Evolutionary conservation across 2,329 filamentous ascomycete genomes (phyloP).

Genomic region (Venturia effusa): DNA sequence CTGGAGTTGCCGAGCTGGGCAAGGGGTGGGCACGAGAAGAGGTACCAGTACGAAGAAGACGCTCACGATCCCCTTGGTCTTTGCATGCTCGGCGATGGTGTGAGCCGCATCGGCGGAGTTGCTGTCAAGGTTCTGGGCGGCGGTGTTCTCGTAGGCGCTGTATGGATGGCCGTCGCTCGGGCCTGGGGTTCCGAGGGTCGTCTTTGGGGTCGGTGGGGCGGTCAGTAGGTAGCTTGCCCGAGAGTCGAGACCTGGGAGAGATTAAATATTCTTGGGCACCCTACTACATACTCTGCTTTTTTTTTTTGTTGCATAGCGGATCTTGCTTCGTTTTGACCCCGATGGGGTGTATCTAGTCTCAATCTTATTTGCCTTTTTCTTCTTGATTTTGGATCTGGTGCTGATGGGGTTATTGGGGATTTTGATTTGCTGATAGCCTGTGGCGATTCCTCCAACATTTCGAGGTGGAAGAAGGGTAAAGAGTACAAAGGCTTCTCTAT

Average conservation of each 20-base stretch:
- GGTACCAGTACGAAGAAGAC: constrained; percentile 33
- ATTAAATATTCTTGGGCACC: not conserved
- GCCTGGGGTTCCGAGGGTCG: constrained; percentile 22
- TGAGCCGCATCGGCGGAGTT: constrained; percentile 55
- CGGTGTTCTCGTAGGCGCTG: constrained; percentile 61
- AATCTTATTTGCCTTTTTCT: too few relatives aligned
- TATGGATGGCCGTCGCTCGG: constrained; percentile 42
- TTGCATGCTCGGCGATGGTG: constrained; percentile 54
- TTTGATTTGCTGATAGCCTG: too few relatives aligned
- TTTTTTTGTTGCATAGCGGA: too few relatives aligned
- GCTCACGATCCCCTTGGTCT: constrained; percentile 66
- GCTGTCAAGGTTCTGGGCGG: constrained; percentile 65
- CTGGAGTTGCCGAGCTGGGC: constrained; percentile 23
- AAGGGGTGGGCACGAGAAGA: constrained; percentile 12
- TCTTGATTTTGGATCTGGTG: too few relatives aligned
- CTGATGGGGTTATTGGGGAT: too few relatives aligned
- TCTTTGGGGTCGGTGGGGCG: not conserved
- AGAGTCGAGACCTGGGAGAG: not conserved
- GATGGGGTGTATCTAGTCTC: too few relatives aligned
- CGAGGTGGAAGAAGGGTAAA: too few relatives aligned
- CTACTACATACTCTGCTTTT: not conserved
- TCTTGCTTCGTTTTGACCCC: too few relatives aligned
- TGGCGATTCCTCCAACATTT: too few relatives aligned
- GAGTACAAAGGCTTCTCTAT: too few relatives aligned
- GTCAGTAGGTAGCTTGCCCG: not conserved